Percentiles rank a stretch among this genome's conserved stretches.
These are phyloP conservation scores for Capsicum rhomboideum DNA, from an alignment of 257 asterid genomes.

Conservation along the genomic window DNA sequence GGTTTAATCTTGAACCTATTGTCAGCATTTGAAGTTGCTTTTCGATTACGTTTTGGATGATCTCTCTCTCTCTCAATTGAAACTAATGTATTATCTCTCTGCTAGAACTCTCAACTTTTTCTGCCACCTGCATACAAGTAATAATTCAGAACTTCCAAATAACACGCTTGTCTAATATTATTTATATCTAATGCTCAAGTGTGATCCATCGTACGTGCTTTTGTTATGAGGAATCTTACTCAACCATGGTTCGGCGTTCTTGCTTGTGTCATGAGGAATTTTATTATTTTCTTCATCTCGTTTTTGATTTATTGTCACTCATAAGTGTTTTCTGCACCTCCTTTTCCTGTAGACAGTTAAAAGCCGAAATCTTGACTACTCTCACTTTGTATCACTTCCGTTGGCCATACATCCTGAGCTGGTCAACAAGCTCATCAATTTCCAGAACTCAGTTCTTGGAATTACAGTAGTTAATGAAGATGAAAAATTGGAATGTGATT, in stretches of 20 bases:
- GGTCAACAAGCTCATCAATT: constrained; percentile 64
- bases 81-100: neutral
- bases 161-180: neutral
- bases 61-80: neutral
- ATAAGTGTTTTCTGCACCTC: constrained; percentile 1
- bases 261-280: neutral
- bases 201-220: neutral
- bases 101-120: neutral
- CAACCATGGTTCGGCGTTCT: neutral
- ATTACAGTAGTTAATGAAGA: constrained; percentile 23
- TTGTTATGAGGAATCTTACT: neutral
- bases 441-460: constrained; percentile 69
- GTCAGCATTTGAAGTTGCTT: neutral
- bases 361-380: constrained; percentile 69
- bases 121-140: neutral
- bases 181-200: neutral
- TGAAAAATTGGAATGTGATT: constrained; percentile 23
- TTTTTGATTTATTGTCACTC: neutral
- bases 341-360: constrained; percentile 55
- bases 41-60: neutral
- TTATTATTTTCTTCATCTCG: neutral
- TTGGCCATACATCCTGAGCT: constrained; percentile 77
- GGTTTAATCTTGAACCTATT: neutral
- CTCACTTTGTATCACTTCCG: constrained; percentile 97
- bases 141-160: neutral